Evolutionary conservation across 2,329 filamentous ascomycete species (phyloP).

Genomic region (Aspergillus viridinutans): DNA sequence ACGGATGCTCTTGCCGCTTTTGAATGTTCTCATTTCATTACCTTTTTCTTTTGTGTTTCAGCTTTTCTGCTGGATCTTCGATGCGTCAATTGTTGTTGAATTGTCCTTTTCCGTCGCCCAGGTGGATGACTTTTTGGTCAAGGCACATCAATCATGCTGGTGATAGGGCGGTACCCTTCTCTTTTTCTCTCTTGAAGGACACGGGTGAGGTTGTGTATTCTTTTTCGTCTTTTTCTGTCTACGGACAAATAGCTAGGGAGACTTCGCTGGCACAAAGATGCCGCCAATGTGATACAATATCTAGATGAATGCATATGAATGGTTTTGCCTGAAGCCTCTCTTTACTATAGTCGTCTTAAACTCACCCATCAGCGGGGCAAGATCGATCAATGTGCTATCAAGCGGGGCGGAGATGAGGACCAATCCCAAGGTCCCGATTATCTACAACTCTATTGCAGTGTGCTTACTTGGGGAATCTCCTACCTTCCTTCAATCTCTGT

Average conservation of each 20-base stretch:
- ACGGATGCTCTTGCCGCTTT: conserved; percentile 4
- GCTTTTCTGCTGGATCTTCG: background rate
- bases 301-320: background rate
- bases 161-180: background rate
- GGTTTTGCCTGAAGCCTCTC: background rate
- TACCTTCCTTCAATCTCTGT: background rate
- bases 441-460: background rate
- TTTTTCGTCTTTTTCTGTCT: background rate
- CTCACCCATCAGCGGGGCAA: background rate
- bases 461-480: no score
- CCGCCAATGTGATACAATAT: background rate
- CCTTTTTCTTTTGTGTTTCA: background rate
- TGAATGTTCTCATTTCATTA: conserved; percentile 11
- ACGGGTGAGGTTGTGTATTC: background rate
- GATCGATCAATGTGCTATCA: background rate
- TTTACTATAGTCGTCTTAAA: background rate
- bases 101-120: background rate
- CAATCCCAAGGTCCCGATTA: background rate
- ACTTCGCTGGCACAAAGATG: background rate
- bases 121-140: background rate
- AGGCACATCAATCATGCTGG: background rate
- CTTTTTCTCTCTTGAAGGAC: background rate
- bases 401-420: background rate
- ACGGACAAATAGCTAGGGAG: background rate
- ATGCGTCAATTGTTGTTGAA: background rate